phyloP scores from a whole-genome alignment of 176 grass and related monocot species.

The Olyra latifolia region DNA sequence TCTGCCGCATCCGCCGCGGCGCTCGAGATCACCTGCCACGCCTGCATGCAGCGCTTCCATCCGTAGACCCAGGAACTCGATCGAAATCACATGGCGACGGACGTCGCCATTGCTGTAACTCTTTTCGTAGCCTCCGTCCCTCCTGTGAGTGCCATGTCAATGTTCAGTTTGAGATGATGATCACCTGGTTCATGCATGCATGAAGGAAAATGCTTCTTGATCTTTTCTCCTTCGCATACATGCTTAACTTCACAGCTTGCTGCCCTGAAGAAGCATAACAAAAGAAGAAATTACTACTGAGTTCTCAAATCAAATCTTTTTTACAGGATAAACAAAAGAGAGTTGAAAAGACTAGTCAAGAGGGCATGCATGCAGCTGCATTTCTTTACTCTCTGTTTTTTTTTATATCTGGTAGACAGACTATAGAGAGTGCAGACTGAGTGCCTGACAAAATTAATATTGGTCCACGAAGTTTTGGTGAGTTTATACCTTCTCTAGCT shows the following conservation, averaged over 20 bases:
- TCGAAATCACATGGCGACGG: not conserved
- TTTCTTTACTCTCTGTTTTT: not conserved
- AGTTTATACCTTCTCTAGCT: not conserved
- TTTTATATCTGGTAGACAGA: not conserved
- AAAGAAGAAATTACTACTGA: not conserved
- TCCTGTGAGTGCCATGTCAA: slow-evolving; percentile 15
- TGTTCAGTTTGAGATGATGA: slow-evolving; percentile 27
- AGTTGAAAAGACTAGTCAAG: not conserved
- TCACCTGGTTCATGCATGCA: slow-evolving; percentile 26
- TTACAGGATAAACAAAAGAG: not conserved
- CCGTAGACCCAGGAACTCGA: slow-evolving; percentile 34
- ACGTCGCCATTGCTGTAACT: slow-evolving; percentile 21
- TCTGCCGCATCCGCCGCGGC: slow-evolving; percentile 54
- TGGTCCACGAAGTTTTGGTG: slow-evolving; percentile 6
- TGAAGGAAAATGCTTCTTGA: not conserved
- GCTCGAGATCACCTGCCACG: slow-evolving; percentile 94
- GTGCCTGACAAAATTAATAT: slow-evolving; percentile 3
- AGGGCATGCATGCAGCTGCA: not conserved
- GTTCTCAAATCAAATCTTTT: slow-evolving; percentile 2
- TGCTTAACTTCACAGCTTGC: not conserved
- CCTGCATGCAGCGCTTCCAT: slow-evolving; percentile 88
- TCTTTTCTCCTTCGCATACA: not conserved
- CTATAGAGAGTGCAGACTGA: not conserved
- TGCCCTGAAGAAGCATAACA: not conserved
- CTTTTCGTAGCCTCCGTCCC: not conserved